phyloP scores from a whole-genome alignment of 108 stramenopile genomes.

The Cyclostephanos tholiformis region DNA sequence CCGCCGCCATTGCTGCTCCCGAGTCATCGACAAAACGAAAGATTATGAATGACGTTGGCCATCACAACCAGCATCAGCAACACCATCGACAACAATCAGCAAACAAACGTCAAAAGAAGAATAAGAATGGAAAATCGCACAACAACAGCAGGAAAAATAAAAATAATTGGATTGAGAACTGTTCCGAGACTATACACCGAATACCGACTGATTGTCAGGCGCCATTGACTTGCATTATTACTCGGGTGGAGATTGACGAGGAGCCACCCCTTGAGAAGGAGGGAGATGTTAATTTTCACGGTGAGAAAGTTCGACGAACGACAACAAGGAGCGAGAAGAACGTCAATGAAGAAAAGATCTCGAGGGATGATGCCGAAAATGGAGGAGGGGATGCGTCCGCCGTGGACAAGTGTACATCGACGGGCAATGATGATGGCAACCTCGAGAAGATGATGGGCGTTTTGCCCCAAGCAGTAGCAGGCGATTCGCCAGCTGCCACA shows the following conservation, averaged over 20 bases:
- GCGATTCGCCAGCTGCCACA: not conserved
- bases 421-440: not conserved
- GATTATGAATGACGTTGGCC: not conserved
- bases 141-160: not conserved
- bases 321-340: not conserved
- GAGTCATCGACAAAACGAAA: no score
- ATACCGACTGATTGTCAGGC: conserved; percentile 26
- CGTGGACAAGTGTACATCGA: no score
- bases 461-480: no score
- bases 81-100: no score
- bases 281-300: not conserved
- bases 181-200: conserved; percentile 35
- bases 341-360: not conserved
- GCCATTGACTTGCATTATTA: conserved; percentile 33
- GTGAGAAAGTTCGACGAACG: not conserved
- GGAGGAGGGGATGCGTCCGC: no score
- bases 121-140: conserved; percentile 20
- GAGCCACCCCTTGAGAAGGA: conserved; percentile 3
- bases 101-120: conserved; percentile 14
- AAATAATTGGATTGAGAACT: conserved; percentile 42
- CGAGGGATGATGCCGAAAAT: not conserved
- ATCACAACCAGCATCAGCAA: not conserved
- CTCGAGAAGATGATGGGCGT: not conserved
- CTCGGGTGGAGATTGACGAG: conserved; percentile 34
- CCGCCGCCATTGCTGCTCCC: no score